Base-by-base conservation (phyloP, 352 stramenopile species). In the Phytophthora multivora region DNA sequence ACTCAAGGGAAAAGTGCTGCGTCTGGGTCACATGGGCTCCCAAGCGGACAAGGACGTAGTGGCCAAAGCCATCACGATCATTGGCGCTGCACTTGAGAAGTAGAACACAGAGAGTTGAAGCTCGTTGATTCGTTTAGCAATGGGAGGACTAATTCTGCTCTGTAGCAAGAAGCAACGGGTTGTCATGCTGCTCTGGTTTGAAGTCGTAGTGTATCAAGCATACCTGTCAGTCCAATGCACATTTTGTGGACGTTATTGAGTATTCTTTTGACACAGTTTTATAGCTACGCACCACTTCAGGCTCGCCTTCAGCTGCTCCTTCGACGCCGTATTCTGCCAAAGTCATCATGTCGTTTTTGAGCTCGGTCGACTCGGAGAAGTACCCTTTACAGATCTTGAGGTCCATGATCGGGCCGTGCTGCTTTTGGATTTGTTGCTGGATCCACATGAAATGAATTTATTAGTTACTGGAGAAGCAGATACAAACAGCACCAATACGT, bases 131-230 rank as follows among this genome's bases (percentile, higher is more conserved):
- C 48, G 41, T 18, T 8, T 13, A 33, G 28, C 16, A 51, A 23
- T 23, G 21, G 25, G 2, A n/a, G 30, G 15, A 25, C 70, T 68
- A 79, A 11, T 69, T 65, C 36, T 79, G 61, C 52, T 83, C 73
- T 19, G 68, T 73, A 6, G 66, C 72, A 39, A 86, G 69, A 40
- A 85, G 65, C 26, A 89, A 56, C 28, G 76, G 71, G 46, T 88
- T 83, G 62, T 88, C 79, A 52, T 88, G 77, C 49, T 88, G 73
- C 36, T 79, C 66, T 12, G 76, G 79, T 63, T 83, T 86, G 51
- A 89, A 89, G 45, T 85, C 76, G 62, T 88, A 86, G 50, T 83
- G 77, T 55, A 88, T 80, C 21, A 81, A 30, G 50, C 61, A 80
- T 15, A 86, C 30, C 71, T 81, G 42, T 49, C 13, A 25, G 28